Evolutionary conservation across 495 filamentous ascomycete species (phyloP), one percentile per base, ranked within the genome.

Genomic region (Trichoderma asperelloides): DNA sequence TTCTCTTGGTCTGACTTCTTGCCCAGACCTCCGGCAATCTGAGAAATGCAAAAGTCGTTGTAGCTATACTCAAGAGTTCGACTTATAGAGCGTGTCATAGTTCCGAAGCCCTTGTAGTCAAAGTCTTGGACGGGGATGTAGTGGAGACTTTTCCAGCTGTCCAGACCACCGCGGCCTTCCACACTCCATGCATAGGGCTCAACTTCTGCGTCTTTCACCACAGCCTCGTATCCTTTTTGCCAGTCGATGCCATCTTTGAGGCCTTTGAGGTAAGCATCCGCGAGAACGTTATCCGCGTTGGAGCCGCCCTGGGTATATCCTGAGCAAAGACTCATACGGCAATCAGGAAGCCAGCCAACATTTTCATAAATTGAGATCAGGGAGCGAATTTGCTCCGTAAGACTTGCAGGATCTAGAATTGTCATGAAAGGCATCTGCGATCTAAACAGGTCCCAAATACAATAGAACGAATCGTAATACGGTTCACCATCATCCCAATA

Each of bases 401-500:
- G 84, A 0, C 86, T 82, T 0, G 76, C 64, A 0, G 89, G 89
- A 71, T 92, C 90, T 9, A 87, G 70, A 62, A 93, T 75, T 2
- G 87, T 92, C 41, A 93, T 74, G 25, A 93, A 78, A 15, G 87
- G 88, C 65, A 91, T 86, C 62, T 89, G 87, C 45, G 85, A 87
- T 11, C 90, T 81, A 70, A 89, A 93, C 12, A 84, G 85, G 72
- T 93, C 90, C 90, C 89, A 92, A 62, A 85, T 85, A 71, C 87
- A 92, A 71, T 92, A 93, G 68, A 86, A 91, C n/a, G 86, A 89
- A 73, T 93, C 90, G 70, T 87, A 93, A 69, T 93, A 92, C 15
- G 90, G 90, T 76, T 92, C 90, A 30, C 77, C 79, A 41, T 85
- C 89, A 11, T 84, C 67, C 87, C 89, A 93, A 0, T 88, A 71